A percentile compares a stretch with the other conserved stretches of the same genome.
phyloP scores from a whole-genome alignment of 768 basidiomycete genomes.

The Lactifluus subvellereus region DNA sequence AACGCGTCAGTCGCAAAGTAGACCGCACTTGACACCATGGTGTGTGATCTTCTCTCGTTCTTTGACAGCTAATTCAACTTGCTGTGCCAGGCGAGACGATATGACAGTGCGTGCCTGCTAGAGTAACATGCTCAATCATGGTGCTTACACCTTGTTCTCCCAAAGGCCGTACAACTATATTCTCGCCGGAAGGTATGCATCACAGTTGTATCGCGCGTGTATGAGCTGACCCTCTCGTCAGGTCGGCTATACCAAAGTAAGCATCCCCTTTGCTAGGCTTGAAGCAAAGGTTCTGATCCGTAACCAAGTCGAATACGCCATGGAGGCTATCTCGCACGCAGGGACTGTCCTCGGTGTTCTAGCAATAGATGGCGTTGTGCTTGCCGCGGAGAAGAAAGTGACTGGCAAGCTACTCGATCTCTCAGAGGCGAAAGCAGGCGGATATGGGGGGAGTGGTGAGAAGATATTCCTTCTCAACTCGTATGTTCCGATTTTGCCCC shows the following conservation, averaged over 20 bases:
- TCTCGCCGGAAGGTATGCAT: slow-evolving; percentile 88
- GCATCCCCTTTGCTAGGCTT: slow-evolving; percentile 25
- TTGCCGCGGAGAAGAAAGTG: slow-evolving; percentile 96
- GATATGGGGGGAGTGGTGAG: slow-evolving; percentile 94
- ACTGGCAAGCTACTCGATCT: slow-evolving; percentile 96
- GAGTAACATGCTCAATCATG: slow-evolving; percentile 4
- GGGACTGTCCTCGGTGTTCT: slow-evolving; percentile 91
- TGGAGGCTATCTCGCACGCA: slow-evolving; percentile 98
- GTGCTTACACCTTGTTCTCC: slow-evolving; percentile 22
- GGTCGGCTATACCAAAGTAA: slow-evolving; percentile 95
- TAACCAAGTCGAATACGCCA: slow-evolving; percentile 90
- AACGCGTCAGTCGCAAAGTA: slow-evolving; percentile 7
- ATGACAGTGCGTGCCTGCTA: slow-evolving; percentile 70
- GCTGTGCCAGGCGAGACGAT: slow-evolving; percentile 71
- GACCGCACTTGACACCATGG: slow-evolving; percentile 8
- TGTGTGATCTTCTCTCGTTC: not conserved
- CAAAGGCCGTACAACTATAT: slow-evolving; percentile 91
- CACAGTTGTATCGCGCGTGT: not conserved
- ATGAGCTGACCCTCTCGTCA: slow-evolving; percentile 32
- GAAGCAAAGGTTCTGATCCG: slow-evolving; percentile 14
- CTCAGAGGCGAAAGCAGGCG: slow-evolving; percentile 76
- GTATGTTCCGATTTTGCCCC: slow-evolving; percentile 39
- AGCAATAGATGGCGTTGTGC: slow-evolving; percentile 84
- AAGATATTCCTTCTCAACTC: slow-evolving; percentile 96
- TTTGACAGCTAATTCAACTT: not conserved